Conservation (phyloP, 192 early-diverging fungal genomes). For the Geranomyces michiganensis region DNA sequence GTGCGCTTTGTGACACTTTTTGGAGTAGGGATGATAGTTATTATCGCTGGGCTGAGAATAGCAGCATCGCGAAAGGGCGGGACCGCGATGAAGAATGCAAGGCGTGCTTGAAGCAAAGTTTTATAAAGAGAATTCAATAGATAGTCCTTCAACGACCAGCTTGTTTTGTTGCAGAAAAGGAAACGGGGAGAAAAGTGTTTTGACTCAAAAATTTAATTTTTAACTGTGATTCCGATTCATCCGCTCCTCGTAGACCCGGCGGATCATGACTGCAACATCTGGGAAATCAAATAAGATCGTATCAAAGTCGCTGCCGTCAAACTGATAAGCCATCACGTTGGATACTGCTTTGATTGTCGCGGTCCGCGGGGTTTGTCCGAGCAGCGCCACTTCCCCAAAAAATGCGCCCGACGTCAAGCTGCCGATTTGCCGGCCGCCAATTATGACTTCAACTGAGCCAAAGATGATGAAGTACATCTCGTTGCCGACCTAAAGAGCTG, state of each 20-base stretch:
- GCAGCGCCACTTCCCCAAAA: conserved; percentile 49
- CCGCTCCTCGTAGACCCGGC: conserved; percentile 47
- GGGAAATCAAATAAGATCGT: conserved; percentile 42
- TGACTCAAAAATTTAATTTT: no score
- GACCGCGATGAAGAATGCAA: not conserved
- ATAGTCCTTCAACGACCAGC: no score
- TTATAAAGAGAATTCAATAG: no score
- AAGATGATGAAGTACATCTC: conserved; percentile 58
- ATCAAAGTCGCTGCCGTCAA: conserved; percentile 40
- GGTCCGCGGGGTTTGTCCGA: conserved; percentile 48
- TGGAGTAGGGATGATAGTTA: conserved; percentile 26
- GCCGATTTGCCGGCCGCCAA: conserved; percentile 42
- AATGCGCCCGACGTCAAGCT: conserved; percentile 21
- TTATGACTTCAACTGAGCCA: conserved; percentile 49
- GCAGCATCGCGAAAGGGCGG: not conserved
- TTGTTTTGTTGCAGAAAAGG: no score
- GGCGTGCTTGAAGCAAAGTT: not conserved
- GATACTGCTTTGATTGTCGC: conserved; percentile 45
- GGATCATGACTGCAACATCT: conserved; percentile 45
- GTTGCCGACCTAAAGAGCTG: conserved; percentile 43
- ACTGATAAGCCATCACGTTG: conserved; percentile 40
- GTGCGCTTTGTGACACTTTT: conserved; percentile 26
- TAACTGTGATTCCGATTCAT: conserved; percentile 27
- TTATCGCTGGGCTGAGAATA: conserved; percentile 21
- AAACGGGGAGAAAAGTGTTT: no score